Evolutionary conservation across 441 rosid species (phyloP).

Genomic region (Raphanus hybrid): DNA sequence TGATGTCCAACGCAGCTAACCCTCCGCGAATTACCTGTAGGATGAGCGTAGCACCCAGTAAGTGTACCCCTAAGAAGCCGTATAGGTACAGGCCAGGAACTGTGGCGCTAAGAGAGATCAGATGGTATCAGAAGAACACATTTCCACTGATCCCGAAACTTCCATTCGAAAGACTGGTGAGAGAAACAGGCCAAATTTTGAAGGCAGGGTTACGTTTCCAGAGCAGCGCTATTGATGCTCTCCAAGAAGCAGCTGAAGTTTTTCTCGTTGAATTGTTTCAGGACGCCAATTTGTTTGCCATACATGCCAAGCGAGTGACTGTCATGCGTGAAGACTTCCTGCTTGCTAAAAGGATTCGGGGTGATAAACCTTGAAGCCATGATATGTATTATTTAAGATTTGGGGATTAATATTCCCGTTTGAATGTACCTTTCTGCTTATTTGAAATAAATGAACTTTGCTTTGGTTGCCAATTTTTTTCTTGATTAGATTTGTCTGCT

Average conservation of each 20-base stretch:
- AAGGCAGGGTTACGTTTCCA: slow-evolving; percentile 51
- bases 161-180: slow-evolving; percentile 54
- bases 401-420: not conserved
- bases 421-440: not conserved
- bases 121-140: slow-evolving; percentile 57
- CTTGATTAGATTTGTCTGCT: not conserved
- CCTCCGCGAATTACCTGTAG: not conserved
- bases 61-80: slow-evolving; percentile 34
- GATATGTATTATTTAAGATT: not conserved
- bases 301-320: slow-evolving; percentile 62
- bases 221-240: slow-evolving; percentile 50
- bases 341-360: slow-evolving; percentile 56
- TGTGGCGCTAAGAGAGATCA: slow-evolving; percentile 54
- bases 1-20: not conserved
- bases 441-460: not conserved
- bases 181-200: slow-evolving; percentile 52
- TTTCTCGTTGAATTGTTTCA: slow-evolving; percentile 50
- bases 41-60: not conserved
- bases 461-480: not conserved
- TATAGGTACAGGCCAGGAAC: slow-evolving; percentile 58
- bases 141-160: slow-evolving; percentile 50
- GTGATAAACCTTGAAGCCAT: slow-evolving; percentile 42
- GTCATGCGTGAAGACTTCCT: slow-evolving; percentile 55
- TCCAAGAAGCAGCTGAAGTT: slow-evolving; percentile 58
- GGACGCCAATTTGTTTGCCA: slow-evolving; percentile 53